Percentiles rank a stretch among this genome's conserved stretches.
These are phyloP conservation scores for Debaryomyces subglobosus DNA, from an alignment of 1,139 yeast genomes.

Conservation along the genomic window DNA sequence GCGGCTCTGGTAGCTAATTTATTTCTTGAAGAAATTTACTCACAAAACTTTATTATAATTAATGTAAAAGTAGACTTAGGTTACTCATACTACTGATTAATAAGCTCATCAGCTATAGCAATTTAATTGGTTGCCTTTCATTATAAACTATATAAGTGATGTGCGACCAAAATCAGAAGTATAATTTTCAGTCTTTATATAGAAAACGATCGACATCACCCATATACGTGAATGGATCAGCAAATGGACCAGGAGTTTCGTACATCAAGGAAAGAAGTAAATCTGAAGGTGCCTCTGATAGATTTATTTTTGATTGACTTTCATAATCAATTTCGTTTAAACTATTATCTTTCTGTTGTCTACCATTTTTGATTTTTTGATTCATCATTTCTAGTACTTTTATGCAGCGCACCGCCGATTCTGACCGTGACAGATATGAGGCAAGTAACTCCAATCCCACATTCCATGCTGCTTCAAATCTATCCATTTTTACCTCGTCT, in stretches of 20 bases:
- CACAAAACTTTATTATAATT: too few relatives aligned
- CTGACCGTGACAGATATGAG: slow-evolving; percentile 14
- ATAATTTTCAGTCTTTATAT: neutral
- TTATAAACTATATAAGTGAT: neutral
- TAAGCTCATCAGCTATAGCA: too few relatives aligned
- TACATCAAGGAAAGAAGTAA: neutral
- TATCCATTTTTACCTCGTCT: slow-evolving; percentile 8
- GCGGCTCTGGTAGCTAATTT: too few relatives aligned
- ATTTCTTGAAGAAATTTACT: too few relatives aligned
- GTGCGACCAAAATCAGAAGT: neutral
- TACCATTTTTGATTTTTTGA: slow-evolving; percentile 6
- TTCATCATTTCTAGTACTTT: slow-evolving; percentile 17
- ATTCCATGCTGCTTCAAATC: slow-evolving; percentile 13
- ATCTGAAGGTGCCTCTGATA: neutral
- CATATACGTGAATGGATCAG: neutral
- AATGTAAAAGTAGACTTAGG: too few relatives aligned
- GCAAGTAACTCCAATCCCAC: slow-evolving; percentile 13
- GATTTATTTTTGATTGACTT: too few relatives aligned
- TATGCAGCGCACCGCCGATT: slow-evolving; percentile 17
- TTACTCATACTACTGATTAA: too few relatives aligned
- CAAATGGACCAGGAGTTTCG: neutral
- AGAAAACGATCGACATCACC: neutral
- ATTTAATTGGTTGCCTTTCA: too few relatives aligned
- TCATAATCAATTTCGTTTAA: neutral
- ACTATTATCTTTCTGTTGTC: neutral